These are phyloP conservation scores for Aspergillus thermomutatus DNA, from an alignment of 2,329 filamentous ascomycete genomes.

Conservation along the genomic window DNA sequence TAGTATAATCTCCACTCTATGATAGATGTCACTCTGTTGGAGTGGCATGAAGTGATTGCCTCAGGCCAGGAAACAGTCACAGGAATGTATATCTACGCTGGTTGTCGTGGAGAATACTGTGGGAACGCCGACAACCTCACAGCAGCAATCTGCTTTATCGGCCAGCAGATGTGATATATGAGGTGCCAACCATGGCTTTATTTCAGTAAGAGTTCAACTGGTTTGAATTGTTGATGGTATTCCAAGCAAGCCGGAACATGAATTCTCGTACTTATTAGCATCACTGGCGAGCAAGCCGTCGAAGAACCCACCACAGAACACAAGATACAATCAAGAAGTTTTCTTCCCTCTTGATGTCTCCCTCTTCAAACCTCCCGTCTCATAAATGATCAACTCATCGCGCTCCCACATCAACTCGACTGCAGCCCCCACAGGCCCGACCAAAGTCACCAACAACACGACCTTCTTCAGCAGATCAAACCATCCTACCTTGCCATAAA, in stretches of 20 bases:
- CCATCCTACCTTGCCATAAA: slow-evolving; percentile 24
- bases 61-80: neutral
- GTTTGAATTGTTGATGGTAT: neutral
- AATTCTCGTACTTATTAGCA: neutral
- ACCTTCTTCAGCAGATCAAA: slow-evolving; percentile 33
- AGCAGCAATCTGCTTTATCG: neutral
- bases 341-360: slow-evolving; percentile 29
- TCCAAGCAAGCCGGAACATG: neutral
- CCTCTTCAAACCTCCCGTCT: slow-evolving; percentile 33
- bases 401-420: slow-evolving; percentile 49
- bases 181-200: neutral
- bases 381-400: slow-evolving; percentile 43
- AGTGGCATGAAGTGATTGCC: neutral
- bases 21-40: neutral
- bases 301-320: neutral
- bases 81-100: neutral
- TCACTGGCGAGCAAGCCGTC: neutral
- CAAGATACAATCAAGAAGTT: slow-evolving; percentile 5
- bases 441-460: slow-evolving; percentile 31
- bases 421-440: slow-evolving; percentile 45
- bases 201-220: neutral
- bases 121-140: neutral
- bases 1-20: neutral
- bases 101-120: neutral
- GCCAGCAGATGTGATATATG: neutral